These are phyloP conservation scores for Pleurotus tuber-regium DNA, from an alignment of 768 basidiomycete species.

Conservation along the genomic window DNA sequence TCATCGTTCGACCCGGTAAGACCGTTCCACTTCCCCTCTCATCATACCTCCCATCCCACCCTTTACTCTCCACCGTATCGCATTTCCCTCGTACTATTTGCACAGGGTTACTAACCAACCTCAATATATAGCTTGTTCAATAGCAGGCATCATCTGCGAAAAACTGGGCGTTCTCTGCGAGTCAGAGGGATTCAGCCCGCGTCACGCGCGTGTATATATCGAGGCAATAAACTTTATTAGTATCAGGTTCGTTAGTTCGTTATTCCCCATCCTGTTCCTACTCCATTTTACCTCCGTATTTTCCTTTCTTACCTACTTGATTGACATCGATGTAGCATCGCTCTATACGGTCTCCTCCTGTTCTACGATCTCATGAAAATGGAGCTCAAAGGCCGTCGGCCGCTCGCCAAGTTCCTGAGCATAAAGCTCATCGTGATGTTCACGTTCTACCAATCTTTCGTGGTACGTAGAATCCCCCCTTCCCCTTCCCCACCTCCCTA, in stretches of 20 bases:
- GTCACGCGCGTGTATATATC: slow-evolving; percentile 69
- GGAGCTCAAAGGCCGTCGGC: slow-evolving; percentile 71
- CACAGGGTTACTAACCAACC: no score
- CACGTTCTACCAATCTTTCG: slow-evolving; percentile 83
- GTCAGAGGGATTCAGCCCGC: slow-evolving; percentile 51
- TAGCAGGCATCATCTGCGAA: slow-evolving; percentile 79
- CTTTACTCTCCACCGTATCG: not conserved
- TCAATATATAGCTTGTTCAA: slow-evolving; percentile 43
- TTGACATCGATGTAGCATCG: slow-evolving; percentile 46
- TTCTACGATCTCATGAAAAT: slow-evolving; percentile 82
- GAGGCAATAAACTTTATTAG: slow-evolving; percentile 74
- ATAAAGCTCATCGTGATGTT: slow-evolving; percentile 89
- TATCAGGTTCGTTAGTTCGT: slow-evolving; percentile 55
- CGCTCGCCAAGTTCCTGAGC: slow-evolving; percentile 79
- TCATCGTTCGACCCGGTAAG: slow-evolving; percentile 60
- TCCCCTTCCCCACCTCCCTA: not conserved
- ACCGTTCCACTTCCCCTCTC: not conserved
- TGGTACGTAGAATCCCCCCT: slow-evolving; percentile 41
- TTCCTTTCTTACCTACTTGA: not conserved
- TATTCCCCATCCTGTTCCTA: not conserved
- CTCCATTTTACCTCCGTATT: not conserved
- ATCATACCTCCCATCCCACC: not conserved
- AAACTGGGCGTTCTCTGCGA: slow-evolving; percentile 67
- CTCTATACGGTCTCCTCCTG: slow-evolving; percentile 79
- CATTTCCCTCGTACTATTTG: no score